Base-by-base conservation (phyloP, 2,329 filamentous ascomycete species). In the Phialocephala sp. region DNA sequence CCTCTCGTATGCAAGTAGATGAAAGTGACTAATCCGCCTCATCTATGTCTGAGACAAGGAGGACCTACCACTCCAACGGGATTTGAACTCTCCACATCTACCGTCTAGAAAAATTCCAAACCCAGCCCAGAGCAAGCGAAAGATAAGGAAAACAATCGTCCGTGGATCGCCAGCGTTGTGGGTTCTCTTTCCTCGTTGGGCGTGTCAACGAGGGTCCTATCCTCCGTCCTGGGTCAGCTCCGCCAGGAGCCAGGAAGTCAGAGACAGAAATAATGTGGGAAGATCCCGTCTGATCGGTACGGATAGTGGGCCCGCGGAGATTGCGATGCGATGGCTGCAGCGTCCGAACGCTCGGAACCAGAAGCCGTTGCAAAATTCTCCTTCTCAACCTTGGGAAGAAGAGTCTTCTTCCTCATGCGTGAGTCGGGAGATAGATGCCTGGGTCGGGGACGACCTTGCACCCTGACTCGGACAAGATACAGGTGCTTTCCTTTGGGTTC, bases 61-160 rank as follows among this genome's bases (percentile, higher is more conserved):
- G 8, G 8, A 32, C 27, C n/a, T n/a, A n/a, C 43, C 43, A n/a
- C n/a, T 8, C n/a, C n/a, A 20, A 41, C 37, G 43, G 43, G 18
- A 47, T 47, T 22, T 47, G 11, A 4, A 24, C 22, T 50, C 20
- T 2, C 2, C 41, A 20, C 22, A n/a, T 50, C 45, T 20, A 50
- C 45, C 20, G 22, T 9, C 20, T 12, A 11, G 22, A 50, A 50
- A 50, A 50, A 50, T 41, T 18, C n/a, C 15, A 43, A 43, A 43
- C 41, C 41, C 41, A 43, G 18, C 15, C 8, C n/a, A 22, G 22
- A 50, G 45, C 20, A 50, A 11, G n/a, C 18, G 4, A 24, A 14
- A 50, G 45, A 50, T 18, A 50, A 50, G 20, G 35, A n/a, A 59
- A 27, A 22, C 18, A 43, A 43, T 43, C 36, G 43, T 59, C n/a